These are phyloP conservation scores for Dictyophora rubrovolvata DNA, from an alignment of 768 basidiomycete species.

Conservation along the genomic window DNA sequence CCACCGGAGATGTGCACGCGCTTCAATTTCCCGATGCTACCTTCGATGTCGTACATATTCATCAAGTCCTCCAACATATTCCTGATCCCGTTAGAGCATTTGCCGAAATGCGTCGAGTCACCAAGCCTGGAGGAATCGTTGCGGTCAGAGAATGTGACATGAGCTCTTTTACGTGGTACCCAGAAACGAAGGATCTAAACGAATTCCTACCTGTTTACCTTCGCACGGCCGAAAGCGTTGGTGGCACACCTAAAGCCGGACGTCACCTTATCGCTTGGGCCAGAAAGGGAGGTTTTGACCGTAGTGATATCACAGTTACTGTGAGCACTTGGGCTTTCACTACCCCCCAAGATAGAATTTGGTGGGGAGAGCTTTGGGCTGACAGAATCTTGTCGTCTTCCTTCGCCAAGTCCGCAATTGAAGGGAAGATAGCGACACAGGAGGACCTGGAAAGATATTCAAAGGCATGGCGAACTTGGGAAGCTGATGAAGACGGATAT, in stretches of 20 bases:
- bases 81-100: constrained; percentile 30
- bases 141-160: constrained; percentile 35
- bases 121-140: constrained; percentile 36
- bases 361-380: constrained; percentile 30
- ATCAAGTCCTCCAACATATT: constrained; percentile 42
- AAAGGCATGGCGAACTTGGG: constrained; percentile 23
- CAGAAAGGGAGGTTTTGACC: constrained; percentile 25
- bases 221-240: constrained; percentile 1
- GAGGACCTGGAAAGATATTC: constrained; percentile 18
- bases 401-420: constrained; percentile 23
- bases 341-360: constrained; percentile 25
- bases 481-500: constrained; percentile 24
- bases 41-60: constrained; percentile 41
- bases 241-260: constrained; percentile 31
- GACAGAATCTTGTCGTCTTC: constrained; percentile 26
- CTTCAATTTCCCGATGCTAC: constrained; percentile 29
- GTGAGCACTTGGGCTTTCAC: constrained; percentile 29
- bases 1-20: constrained; percentile 26
- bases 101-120: constrained; percentile 38
- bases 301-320: constrained; percentile 19
- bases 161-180: constrained; percentile 24
- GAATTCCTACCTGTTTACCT: constrained; percentile 17
- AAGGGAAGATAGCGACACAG: constrained; percentile 16
- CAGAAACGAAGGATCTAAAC: constrained; percentile 23
- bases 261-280: constrained; percentile 29